Conservation (phyloP, 2,329 filamentous ascomycete species). For the Epichloe sylvatica region DNA sequence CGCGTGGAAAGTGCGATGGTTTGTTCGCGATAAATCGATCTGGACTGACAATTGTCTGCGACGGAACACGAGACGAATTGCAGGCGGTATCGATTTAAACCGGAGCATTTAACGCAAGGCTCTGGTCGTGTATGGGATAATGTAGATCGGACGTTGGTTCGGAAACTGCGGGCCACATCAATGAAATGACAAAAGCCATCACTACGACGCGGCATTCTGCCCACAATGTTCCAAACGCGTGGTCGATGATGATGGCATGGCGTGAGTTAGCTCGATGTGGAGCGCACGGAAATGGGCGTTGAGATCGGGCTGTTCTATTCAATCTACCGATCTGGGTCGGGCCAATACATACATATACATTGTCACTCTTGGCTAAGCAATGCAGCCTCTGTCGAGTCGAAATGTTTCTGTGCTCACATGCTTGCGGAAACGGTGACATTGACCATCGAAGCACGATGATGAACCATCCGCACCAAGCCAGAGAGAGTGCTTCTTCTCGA, state of each 20-base stretch:
- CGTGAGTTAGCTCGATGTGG: conserved; percentile 16
- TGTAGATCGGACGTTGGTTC: not conserved
- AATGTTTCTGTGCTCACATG: too few relatives aligned
- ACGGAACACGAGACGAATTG: not conserved
- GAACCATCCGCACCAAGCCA: too few relatives aligned
- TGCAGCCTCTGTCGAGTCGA: too few relatives aligned
- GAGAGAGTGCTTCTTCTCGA: too few relatives aligned
- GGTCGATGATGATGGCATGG: conserved; percentile 15
- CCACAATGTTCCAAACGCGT: not conserved
- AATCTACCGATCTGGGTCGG: not conserved
- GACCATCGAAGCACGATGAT: not conserved
- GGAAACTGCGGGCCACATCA: not conserved
- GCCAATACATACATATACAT: not conserved
- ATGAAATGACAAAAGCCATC: not conserved
- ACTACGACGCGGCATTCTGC: not conserved
- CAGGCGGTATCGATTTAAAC: not conserved
- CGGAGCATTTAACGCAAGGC: not conserved
- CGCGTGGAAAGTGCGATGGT: not conserved
- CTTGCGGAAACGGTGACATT: not conserved
- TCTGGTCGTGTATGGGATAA: not conserved
- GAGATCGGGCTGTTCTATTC: conserved; percentile 14
- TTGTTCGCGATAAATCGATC: not conserved
- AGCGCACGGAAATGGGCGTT: conserved; percentile 16
- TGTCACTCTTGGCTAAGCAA: not conserved
- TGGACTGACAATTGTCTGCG: not conserved